Evolutionary conservation across 1,284 basidiomycete species (phyloP), one percentile per base, ranked within the genome.

Genomic region (Austroboletus novae-zelandiae): DNA sequence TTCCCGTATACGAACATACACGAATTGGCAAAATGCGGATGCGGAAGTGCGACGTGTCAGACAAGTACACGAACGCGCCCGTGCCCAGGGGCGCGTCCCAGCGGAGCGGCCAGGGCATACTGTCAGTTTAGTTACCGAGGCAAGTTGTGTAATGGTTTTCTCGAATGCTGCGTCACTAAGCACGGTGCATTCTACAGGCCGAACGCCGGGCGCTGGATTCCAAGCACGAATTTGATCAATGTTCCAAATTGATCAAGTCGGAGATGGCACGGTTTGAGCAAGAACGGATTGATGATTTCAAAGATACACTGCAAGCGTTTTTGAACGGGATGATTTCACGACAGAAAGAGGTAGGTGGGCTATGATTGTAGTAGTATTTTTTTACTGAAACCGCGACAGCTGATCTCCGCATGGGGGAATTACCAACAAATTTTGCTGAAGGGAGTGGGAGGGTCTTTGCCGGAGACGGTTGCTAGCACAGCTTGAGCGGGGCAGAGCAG

Each of bases 241-340:
- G 91, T 7, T 89, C 92, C 27, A 86, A 86, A 57, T 74, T 97
- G 25, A 87, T 94, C 62, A 98, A 98, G 71, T 73, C 79, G 5
- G 97, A 99, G 72, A 86, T 97, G 61, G 85, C 84, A n/a, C 76
- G 94, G 31, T 98, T 99, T 65, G 96, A 99, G 71, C 80, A 86
- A 62, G 95, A 98, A 70, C 83, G 94, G 40, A 83, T 98, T 29
- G 85, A 91, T 42, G 93, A 96, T 63, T 92, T 96, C 67, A 93
- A 91, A 65, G 74, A 77, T 31, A 78, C 84, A 2, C 68, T 96
- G 51, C 87, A 89, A 60, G 75, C 75, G 2, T 94, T 91, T 70
- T 70, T 95, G 52, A 86, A 89, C 45, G 89, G 89, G 10, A 89
- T 94, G 85, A 86, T 94, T 44, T 67, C 75, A 25, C 73, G 87